Base-by-base conservation (phyloP, 441 rosid species). In the Erodium trifolium region DNA sequence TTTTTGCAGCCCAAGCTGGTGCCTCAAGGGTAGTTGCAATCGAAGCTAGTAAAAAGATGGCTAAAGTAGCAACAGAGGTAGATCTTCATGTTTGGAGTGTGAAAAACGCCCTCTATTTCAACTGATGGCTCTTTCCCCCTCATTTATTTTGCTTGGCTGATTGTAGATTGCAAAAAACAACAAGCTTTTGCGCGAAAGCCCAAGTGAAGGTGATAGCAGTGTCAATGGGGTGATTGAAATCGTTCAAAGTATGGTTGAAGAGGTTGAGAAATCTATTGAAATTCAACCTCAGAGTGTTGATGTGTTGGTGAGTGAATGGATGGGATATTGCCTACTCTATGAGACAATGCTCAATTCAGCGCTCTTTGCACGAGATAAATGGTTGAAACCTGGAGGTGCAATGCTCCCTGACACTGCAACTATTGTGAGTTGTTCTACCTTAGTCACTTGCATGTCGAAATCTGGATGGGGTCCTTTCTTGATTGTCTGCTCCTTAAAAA, bases 381-480 rank as follows among this genome's bases (percentile, higher is more conserved):
- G 98, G 98, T 80, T 93, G 82, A 93, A 89, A 68, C 98, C 97
- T 70, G 96, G 98, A 67, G 98, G 98, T 76, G 96, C 98, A 64
- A 86, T 93, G 70, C 96, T 93, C 49, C 98, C 98, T 39, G 96
- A 93, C 83, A 89, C 85, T 17, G 98, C 98, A 73, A 88, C 96
- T 68, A 88, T 93, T 71, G 96, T 93, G 76, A 75, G 88, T 70
- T 59, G 39, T 66, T 72, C 59, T 27, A 45, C 39, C 63, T n/a
- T 73, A 63, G 51, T 63, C 34, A 41, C 63, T 67, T 63, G 57
- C 9, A 14, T 18, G 55, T 23, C 41, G 62, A 59, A 45, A 16
- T 59, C 16, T 29, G 27, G 60, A 71, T 43, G 29, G 45, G 39
- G 34, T 49, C 69, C 29, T 66, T 70, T 4, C 17, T 69, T 35